phyloP scores from a whole-genome alignment of 164 flowering plant species.

The Vitis cinerea region DNA sequence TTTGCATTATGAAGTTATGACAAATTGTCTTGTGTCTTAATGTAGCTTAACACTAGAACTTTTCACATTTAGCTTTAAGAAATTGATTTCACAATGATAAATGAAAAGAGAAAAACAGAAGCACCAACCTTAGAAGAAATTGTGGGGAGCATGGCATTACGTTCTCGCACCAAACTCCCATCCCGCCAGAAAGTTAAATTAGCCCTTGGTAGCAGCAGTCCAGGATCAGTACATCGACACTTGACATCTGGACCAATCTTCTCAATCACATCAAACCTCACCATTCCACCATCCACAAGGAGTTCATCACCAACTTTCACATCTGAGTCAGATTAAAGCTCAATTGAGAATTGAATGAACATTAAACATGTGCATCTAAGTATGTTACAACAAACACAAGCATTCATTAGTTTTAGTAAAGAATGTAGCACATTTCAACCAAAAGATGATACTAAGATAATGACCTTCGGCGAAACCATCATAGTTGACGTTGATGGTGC shows the following conservation, averaged over 20 bases:
- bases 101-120: constrained; percentile 1
- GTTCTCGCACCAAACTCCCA: constrained; percentile 87
- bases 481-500: constrained; percentile 84
- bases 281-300: constrained; percentile 99
- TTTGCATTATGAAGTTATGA: too few species aligned
- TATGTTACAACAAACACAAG: not conserved
- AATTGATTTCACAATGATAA: not conserved
- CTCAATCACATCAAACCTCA: constrained; percentile 95
- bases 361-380: too few species aligned
- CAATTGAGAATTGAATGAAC: not conserved
- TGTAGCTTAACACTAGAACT: too few species aligned
- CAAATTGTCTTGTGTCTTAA: too few species aligned
- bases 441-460: not conserved
- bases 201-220: constrained; percentile 88
- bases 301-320: constrained; percentile 93
- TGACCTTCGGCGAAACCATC: constrained; percentile 98
- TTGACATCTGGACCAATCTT: constrained; percentile 97
- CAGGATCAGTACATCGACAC: constrained; percentile 92
- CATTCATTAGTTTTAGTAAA: not conserved
- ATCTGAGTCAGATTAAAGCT: constrained; percentile 41
- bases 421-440: not conserved
- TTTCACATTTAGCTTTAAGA: too few species aligned
- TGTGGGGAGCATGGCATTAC: constrained; percentile 98
- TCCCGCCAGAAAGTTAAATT: constrained; percentile 92
- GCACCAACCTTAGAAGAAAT: constrained; percentile 84